phyloP scores from a whole-genome alignment of 2,329 filamentous ascomycete genomes.

The Massarina eburnea region DNA sequence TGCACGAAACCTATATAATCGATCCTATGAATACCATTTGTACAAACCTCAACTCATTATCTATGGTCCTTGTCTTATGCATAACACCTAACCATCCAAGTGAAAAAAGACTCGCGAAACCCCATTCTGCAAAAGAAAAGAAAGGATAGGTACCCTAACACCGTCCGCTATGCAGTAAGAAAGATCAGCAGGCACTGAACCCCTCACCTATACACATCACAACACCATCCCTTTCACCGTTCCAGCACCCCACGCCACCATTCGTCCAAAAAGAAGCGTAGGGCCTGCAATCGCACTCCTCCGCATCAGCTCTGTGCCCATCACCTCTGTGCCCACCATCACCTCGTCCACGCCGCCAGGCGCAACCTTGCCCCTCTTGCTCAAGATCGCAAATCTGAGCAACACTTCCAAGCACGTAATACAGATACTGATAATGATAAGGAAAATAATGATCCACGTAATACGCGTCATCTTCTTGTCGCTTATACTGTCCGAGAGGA shows the following conservation, averaged over 20 bases:
- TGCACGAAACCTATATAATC: too few species aligned
- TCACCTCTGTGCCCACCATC: background rate
- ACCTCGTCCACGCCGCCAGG: conserved; percentile 1
- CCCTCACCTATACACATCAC: background rate
- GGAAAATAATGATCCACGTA: conserved; percentile 96
- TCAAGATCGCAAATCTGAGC: conserved; percentile 65
- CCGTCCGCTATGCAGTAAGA: background rate
- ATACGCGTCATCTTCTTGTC: conserved; percentile 95
- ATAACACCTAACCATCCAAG: too few species aligned
- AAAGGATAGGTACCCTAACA: background rate
- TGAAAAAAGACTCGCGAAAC: background rate
- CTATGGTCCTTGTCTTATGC: too few species aligned
- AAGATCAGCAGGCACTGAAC: background rate
- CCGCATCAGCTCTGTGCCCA: background rate
- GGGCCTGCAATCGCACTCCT: conserved; percentile 7
- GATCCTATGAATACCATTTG: too few species aligned
- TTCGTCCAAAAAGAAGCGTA: conserved; percentile 7
- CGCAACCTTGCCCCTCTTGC: conserved; percentile 23
- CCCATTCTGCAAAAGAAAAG: background rate
- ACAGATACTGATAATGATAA: conserved; percentile 87
- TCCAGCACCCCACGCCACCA: conserved; percentile 7
- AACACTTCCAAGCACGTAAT: conserved; percentile 90
- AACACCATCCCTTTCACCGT: conserved; percentile 2
- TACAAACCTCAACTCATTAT: too few species aligned
- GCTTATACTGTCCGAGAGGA: conserved; percentile 86